Conservation (phyloP, 306 rosid genomes). For the Urtica urens region DNA sequence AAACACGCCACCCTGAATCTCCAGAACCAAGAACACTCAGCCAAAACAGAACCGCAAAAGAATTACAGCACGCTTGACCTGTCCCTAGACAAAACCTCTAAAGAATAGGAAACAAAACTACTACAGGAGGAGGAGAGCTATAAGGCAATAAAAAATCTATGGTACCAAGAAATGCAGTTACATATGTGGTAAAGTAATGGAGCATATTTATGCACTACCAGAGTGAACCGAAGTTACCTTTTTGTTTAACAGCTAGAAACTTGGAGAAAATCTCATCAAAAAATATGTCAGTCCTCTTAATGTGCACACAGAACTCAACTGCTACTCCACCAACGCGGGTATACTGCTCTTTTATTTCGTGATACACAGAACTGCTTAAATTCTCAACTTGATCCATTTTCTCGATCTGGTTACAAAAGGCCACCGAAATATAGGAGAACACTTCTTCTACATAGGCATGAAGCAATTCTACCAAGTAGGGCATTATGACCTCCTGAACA, state of each 20-base stretch:
- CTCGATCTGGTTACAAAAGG: constrained; percentile 80
- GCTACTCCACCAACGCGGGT: constrained; percentile 97
- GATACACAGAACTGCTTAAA: constrained; percentile 46
- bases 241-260: constrained; percentile 63
- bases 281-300: constrained; percentile 84
- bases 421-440: constrained; percentile 87
- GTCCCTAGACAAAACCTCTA: too few species aligned
- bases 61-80: too few species aligned
- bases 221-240: constrained; percentile 43
- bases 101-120: too few species aligned
- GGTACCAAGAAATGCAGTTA: constrained; percentile 4
- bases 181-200: not conserved
- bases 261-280: constrained; percentile 87
- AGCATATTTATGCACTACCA: constrained; percentile 11
- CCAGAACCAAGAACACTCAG: too few species aligned
- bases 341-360: constrained; percentile 88
- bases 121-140: too few species aligned
- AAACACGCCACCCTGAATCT: too few species aligned
- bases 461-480: constrained; percentile 79
- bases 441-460: constrained; percentile 90
- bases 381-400: constrained; percentile 42
- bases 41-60: too few species aligned
- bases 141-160: too few species aligned
- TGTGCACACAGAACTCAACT: constrained; percentile 94
- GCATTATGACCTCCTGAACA: constrained; percentile 83